Percentiles rank a stretch among this genome's conserved stretches.
Conservation (phyloP, 257 asterid species). For the Euphrasia confusa region DNA sequence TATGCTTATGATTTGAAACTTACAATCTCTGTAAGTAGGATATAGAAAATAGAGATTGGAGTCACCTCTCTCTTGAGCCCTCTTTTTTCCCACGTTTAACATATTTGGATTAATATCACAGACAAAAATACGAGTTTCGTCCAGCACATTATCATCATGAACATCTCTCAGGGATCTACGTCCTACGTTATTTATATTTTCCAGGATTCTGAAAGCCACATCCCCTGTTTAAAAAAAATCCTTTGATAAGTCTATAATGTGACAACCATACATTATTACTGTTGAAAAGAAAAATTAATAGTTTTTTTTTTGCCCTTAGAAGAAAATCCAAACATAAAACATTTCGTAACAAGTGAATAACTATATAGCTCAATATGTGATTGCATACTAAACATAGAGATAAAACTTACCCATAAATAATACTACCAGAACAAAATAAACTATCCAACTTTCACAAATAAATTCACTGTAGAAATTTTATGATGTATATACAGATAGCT, state of each 20-base stretch:
- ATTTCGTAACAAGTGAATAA: background rate
- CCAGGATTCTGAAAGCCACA: conserved; percentile 88
- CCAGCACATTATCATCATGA: conserved; percentile 51
- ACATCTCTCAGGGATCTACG: conserved; percentile 56
- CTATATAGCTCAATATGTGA: conserved; percentile 3
- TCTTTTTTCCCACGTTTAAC: conserved; percentile 77
- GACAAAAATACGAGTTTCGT: conserved; percentile 68
- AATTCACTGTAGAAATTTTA: conserved; percentile 1
- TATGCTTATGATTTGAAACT: background rate
- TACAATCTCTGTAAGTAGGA: background rate
- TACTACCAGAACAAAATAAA: conserved; percentile 8
- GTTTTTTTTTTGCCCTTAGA: conserved; percentile 1
- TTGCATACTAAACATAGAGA: conserved; percentile 3
- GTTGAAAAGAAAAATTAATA: conserved; percentile 6
- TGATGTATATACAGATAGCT: background rate
- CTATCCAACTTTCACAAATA: conserved; percentile 14
- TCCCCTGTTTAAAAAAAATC: conserved; percentile 63
- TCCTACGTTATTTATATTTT: conserved; percentile 44
- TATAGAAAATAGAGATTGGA: conserved; percentile 3
- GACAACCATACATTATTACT: conserved; percentile 15
- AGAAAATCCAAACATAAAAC: background rate
- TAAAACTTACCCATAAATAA: background rate
- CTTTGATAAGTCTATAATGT: conserved; percentile 21
- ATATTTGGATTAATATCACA: conserved; percentile 91
- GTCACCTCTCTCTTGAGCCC: conserved; percentile 77